A percentile compares a stretch with the other conserved stretches of the same genome.
Conservation (phyloP, 1,139 yeast genomes). For the Diutina catenulata region DNA sequence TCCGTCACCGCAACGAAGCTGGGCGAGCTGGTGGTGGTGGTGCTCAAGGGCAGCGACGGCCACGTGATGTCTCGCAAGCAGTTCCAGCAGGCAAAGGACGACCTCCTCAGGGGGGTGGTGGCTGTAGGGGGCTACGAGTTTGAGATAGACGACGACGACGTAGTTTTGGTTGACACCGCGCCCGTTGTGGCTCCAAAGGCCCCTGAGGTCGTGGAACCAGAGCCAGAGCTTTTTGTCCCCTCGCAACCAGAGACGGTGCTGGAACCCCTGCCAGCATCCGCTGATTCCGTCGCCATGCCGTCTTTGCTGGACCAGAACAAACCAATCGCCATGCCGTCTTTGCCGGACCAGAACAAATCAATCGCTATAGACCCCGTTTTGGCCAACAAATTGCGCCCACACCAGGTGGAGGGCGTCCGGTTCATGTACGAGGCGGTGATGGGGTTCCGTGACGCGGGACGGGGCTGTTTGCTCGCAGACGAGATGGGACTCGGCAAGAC, state of each 20-base stretch:
- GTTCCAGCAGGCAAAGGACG: background rate
- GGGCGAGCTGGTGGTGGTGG: conserved; percentile 10
- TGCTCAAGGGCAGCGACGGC: conserved; percentile 9
- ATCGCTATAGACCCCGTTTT: conserved; percentile 44
- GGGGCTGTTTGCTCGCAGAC: conserved; percentile 86
- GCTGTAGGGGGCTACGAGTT: conserved; percentile 40
- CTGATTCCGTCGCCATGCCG: background rate
- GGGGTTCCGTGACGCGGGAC: conserved; percentile 35
- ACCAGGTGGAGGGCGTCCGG: conserved; percentile 72
- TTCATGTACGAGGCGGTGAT: conserved; percentile 76
- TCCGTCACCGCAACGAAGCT: conserved; percentile 18
- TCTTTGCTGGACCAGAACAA: too few species aligned
- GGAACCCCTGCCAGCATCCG: background rate
- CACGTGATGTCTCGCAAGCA: conserved; percentile 8
- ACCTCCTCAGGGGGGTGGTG: conserved; percentile 22
- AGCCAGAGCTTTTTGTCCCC: background rate
- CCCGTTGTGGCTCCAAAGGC: conserved; percentile 5
- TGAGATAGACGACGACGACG: conserved; percentile 38
- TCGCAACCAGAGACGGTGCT: background rate
- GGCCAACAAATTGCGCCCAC: conserved; percentile 51
- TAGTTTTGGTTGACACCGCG: conserved; percentile 6
- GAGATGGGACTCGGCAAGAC: conserved; percentile 98
- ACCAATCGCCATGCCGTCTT: too few species aligned
- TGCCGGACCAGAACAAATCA: too few species aligned
- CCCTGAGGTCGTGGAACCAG: too few species aligned